Evolutionary conservation across 495 filamentous ascomycete species (phyloP).

Genomic region (Neurospora tetraspora): DNA sequence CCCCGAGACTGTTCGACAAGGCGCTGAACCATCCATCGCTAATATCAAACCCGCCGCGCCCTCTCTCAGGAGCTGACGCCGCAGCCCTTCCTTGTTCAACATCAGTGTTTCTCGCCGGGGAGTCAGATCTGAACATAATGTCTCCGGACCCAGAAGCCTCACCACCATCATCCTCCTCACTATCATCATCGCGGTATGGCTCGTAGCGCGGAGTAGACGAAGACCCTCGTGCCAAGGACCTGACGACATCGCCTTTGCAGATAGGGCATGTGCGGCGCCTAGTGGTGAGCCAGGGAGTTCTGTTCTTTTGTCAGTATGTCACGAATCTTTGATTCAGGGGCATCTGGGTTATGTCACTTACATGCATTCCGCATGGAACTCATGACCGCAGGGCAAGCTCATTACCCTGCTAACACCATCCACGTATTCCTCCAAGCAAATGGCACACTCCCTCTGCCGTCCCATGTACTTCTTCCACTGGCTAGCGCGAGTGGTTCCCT

Average conservation of each 20-base stretch:
- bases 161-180: constrained; percentile 28
- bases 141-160: constrained; percentile 8
- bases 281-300: constrained; percentile 96
- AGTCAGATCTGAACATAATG: constrained; percentile 5
- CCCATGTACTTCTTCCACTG: constrained; percentile 77
- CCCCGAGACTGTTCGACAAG: background rate
- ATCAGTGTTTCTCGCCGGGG: constrained; percentile 10
- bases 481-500: constrained; percentile 38
- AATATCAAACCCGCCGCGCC: background rate
- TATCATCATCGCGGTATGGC: constrained; percentile 37
- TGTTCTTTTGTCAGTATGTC: constrained; percentile 30
- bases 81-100: constrained; percentile 19
- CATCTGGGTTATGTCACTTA: constrained; percentile 42
- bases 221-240: constrained; percentile 38
- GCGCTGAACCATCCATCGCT: background rate
- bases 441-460: constrained; percentile 89
- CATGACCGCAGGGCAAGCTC: constrained; percentile 96
- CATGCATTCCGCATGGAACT: constrained; percentile 99
- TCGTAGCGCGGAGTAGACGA: constrained; percentile 37
- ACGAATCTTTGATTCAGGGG: background rate
- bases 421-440: constrained; percentile 93
- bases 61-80: background rate
- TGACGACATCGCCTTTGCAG: constrained; percentile 93
- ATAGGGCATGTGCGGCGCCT: constrained; percentile 93
- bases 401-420: constrained; percentile 93